phyloP scores from a whole-genome alignment of 192 early-diverging fungal genomes.

The Backusella parvicylindrica region DNA sequence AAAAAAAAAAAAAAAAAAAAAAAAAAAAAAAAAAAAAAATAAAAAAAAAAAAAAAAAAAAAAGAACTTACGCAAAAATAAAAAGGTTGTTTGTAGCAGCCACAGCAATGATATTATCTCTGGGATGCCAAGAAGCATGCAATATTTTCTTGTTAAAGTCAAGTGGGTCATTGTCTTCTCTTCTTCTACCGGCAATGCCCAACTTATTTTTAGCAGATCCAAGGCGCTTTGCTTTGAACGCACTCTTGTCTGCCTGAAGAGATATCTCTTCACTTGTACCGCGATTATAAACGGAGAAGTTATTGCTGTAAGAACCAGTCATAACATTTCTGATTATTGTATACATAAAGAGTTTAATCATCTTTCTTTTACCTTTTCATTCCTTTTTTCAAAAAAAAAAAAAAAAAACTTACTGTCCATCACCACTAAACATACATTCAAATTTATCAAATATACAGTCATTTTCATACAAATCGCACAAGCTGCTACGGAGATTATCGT shows the following conservation, averaged over 20 bases:
- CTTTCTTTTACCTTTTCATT: background rate
- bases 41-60: background rate
- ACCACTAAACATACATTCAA: slow-evolving; percentile 95
- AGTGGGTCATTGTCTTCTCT: slow-evolving; percentile 69
- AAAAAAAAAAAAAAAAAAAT: no score
- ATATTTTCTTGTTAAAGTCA: slow-evolving; percentile 85
- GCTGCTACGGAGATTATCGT: slow-evolving; percentile 91
- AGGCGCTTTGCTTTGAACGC: slow-evolving; percentile 58
- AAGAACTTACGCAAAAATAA: slow-evolving; percentile 60
- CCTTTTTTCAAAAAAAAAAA: no score
- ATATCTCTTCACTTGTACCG: slow-evolving; percentile 71
- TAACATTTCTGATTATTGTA: slow-evolving; percentile 65
- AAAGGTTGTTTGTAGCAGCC: slow-evolving; percentile 90
- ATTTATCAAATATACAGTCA: slow-evolving; percentile 99
- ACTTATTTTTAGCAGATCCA: slow-evolving; percentile 73
- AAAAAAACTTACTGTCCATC: slow-evolving; percentile 89
- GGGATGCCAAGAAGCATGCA: slow-evolving; percentile 92
- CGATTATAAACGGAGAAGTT: slow-evolving; percentile 94
- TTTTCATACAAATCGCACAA: slow-evolving; percentile 99
- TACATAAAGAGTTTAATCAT: background rate
- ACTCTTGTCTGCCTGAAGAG: slow-evolving; percentile 95
- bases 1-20: no score
- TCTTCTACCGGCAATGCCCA: slow-evolving; percentile 38
- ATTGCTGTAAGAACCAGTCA: slow-evolving; percentile 98
- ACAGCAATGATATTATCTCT: slow-evolving; percentile 84